Evolutionary conservation across 768 basidiomycete species (phyloP).

Genomic region (Dictyophora rubrovolvata): DNA sequence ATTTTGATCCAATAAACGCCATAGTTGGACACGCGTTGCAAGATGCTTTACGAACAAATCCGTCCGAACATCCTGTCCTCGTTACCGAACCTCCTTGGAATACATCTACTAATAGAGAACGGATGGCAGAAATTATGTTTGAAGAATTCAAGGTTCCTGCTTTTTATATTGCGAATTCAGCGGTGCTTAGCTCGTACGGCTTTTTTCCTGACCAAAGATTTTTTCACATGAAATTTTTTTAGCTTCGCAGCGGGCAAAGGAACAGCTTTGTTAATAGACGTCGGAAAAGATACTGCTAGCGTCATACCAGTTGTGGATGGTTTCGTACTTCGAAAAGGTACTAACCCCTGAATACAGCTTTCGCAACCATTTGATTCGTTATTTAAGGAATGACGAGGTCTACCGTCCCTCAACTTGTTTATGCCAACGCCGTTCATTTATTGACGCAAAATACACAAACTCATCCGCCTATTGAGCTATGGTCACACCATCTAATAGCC

Average conservation of each 20-base stretch:
- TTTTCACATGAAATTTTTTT: not conserved
- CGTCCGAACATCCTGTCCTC: conserved; percentile 82
- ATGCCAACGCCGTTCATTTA: conserved; percentile 64
- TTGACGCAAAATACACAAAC: conserved; percentile 44
- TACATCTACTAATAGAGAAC: conserved; percentile 80
- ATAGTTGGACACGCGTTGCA: conserved; percentile 67
- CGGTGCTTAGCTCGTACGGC: conserved; percentile 83
- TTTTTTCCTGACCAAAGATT: not conserved
- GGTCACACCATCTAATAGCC: conserved; percentile 84
- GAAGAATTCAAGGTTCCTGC: conserved; percentile 93
- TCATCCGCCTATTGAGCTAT: conserved; percentile 50
- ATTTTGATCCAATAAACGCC: conserved; percentile 65
- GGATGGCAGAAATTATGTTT: conserved; percentile 96
- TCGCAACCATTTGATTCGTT: not conserved
- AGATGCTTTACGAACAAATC: conserved; percentile 65
- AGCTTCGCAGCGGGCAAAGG: conserved; percentile 97
- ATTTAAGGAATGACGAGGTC: conserved; percentile 66
- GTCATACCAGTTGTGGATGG: conserved; percentile 96
- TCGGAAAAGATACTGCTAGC: conserved; percentile 82
- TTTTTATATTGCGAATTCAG: conserved; percentile 92
- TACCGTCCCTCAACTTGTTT: conserved; percentile 67
- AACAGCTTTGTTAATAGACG: conserved; percentile 91
- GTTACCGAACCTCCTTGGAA: conserved; percentile 98
- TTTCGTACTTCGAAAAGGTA: conserved; percentile 93
- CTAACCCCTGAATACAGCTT: conserved; percentile 1